Base-by-base conservation (phyloP, 305 asterid species). In the Salvia sclarea region DNA sequence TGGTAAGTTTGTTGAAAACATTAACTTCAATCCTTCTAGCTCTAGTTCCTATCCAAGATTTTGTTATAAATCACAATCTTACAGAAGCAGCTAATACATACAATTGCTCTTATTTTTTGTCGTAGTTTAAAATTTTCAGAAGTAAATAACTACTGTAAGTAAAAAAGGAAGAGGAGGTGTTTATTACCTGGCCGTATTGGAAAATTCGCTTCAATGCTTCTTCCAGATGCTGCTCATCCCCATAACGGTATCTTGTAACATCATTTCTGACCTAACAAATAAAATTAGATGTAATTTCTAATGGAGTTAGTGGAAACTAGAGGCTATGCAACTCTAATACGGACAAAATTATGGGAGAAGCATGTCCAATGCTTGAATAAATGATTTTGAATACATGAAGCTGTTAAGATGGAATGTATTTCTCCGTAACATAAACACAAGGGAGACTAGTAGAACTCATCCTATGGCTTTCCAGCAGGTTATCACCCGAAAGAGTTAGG, bases 201-300 rank as follows among this genome's bases (percentile, higher is more conserved):
- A 93, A 93, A 71, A 93, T 93, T 61, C 98, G 81, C 81, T 91
- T 93, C 74, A 91, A 72, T 61, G 98, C 97, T 80, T 93, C 98
- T 0, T 93, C 98, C 64, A 91, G 79, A 85, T 91, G 98, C 52
- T 93, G 98, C 76, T 93, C 98, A 43, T 93, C 98, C 55, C 98
- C 98, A 65, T 91, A 93, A 60, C 97, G 95, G 54, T 88, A 93
- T 70, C 98, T 86, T 57, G 83, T 93, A 60, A 93, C 98, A 81
- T 93, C 98, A 75, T 59, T 88, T 74, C 96, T 93, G 72, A 93
- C 98, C 98, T 93, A 83, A 75, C 76, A 78, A 56, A 55, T 61
- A 76, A 25, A 65, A 69, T 21, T 50, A 57, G 62, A 50, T 31
- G 75, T 75, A 64, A 78, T 60, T 59, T 35, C 50, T 48, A n/a